phyloP scores from a whole-genome alignment of 192 early-diverging fungal species.

The Coemansia sp. region DNA sequence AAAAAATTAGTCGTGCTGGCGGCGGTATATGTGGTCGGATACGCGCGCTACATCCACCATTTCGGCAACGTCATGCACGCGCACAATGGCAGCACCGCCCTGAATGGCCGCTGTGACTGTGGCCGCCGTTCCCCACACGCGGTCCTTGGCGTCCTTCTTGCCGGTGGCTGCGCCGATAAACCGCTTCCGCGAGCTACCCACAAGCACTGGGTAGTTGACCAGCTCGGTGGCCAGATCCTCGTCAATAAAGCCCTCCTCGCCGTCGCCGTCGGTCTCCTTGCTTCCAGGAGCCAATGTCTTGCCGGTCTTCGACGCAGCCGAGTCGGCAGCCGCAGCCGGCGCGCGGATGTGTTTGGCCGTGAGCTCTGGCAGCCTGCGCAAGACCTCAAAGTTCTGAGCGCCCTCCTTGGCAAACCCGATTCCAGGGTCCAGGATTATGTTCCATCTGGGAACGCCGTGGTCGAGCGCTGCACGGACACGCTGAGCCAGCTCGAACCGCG shows the following conservation, averaged over 20 bases:
- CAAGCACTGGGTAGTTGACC: conserved; percentile 70
- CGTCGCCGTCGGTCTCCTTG: conserved; percentile 11
- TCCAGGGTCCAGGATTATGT: conserved; percentile 95
- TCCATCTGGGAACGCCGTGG: conserved; percentile 90
- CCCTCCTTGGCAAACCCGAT: conserved; percentile 94
- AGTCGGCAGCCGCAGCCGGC: not conserved
- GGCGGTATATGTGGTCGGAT: conserved; percentile 67
- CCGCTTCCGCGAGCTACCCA: conserved; percentile 86
- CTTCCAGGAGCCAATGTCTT: not conserved
- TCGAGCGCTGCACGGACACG: conserved; percentile 66
- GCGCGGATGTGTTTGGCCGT: conserved; percentile 42
- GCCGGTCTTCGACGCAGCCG: conserved; percentile 11
- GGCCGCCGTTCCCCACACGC: conserved; percentile 87
- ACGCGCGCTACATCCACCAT: conserved; percentile 87
- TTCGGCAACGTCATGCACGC: conserved; percentile 95
- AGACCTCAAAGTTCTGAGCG: conserved; percentile 81
- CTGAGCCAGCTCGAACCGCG: conserved; percentile 65
- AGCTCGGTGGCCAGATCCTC: conserved; percentile 49
- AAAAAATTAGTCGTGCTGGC: conserved; percentile 6
- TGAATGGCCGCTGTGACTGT: conserved; percentile 78
- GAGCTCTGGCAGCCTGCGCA: conserved; percentile 65
- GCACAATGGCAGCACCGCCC: conserved; percentile 75
- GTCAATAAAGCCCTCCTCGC: conserved; percentile 42
- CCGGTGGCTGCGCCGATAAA: conserved; percentile 82
- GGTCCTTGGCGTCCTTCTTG: conserved; percentile 63